A percentile compares a stretch with the other conserved stretches of the same genome.
phyloP scores from a whole-genome alignment of 768 basidiomycete species.

The Kwoniella shandongensis region DNA sequence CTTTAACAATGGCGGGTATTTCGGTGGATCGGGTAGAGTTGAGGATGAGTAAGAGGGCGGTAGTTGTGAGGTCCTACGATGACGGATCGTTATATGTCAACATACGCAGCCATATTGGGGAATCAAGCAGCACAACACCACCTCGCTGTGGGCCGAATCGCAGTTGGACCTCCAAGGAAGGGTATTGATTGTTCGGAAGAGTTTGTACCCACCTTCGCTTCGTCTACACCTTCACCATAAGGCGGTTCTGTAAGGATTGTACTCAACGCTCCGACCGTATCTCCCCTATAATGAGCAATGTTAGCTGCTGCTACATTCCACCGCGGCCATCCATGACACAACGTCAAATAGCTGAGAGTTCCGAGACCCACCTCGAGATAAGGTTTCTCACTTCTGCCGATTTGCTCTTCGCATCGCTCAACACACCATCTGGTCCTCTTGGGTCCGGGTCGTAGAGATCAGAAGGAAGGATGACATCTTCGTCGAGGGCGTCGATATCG shows the following conservation, averaged over 20 bases:
- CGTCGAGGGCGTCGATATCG: slow-evolving; percentile 90
- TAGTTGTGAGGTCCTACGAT: slow-evolving; percentile 70
- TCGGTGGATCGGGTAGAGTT: slow-evolving; percentile 92
- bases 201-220: slow-evolving; percentile 71
- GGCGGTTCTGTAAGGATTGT: slow-evolving; percentile 75
- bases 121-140: not conserved
- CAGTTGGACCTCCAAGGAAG: too few relatives aligned
- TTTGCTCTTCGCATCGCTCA: slow-evolving; percentile 75
- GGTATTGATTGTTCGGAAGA: not conserved
- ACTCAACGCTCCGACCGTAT: slow-evolving; percentile 70
- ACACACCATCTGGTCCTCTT: slow-evolving; percentile 68
- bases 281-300: slow-evolving; percentile 60
- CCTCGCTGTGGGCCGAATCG: too few relatives aligned
- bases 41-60: slow-evolving; percentile 78
- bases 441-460: slow-evolving; percentile 87
- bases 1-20: slow-evolving; percentile 71
- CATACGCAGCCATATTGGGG: too few relatives aligned
- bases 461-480: slow-evolving; percentile 78
- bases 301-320: slow-evolving; percentile 7
- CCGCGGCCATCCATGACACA: not conserved
- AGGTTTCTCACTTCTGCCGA: slow-evolving; percentile 68
- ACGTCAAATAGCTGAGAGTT: not conserved
- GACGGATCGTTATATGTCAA: too few relatives aligned
- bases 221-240: slow-evolving; percentile 82
- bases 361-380: slow-evolving; percentile 66